These are phyloP conservation scores for Linnemannia elongata DNA, from an alignment of 192 early-diverging fungal species.

Conservation along the genomic window DNA sequence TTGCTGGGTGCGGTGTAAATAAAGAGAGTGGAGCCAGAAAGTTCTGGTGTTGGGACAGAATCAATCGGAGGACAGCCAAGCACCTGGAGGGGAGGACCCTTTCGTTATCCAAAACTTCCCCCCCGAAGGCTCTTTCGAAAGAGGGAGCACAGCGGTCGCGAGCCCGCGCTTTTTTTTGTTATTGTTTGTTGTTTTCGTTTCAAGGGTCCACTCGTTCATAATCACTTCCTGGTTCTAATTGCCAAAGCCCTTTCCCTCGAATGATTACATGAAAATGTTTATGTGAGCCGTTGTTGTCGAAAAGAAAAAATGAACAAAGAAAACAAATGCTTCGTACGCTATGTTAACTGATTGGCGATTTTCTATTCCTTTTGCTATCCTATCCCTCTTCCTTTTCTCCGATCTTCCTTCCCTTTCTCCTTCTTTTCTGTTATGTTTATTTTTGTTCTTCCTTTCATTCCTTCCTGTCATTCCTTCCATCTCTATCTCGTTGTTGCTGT, in stretches of 20 bases:
- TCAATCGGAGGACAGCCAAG: background rate
- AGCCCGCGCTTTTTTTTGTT: background rate
- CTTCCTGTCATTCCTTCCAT: background rate
- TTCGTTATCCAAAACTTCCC: background rate
- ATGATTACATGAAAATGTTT: background rate
- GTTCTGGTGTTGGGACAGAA: background rate
- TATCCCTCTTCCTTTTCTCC: background rate
- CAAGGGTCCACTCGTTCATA: background rate
- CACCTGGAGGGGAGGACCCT: background rate
- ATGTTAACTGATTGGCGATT: constrained; percentile 1
- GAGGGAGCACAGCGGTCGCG: background rate
- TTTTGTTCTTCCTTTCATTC: too few relatives aligned
- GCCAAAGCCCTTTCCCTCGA: background rate
- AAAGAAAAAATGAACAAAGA: too few relatives aligned
- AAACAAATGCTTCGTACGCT: background rate
- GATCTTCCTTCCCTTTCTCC: too few relatives aligned
- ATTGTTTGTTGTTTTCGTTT: background rate
- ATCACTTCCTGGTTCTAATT: background rate
- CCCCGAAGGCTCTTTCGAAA: too few relatives aligned
- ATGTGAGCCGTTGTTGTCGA: too few relatives aligned
- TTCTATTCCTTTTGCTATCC: background rate
- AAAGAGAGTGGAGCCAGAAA: background rate
- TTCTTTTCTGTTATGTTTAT: too few relatives aligned
- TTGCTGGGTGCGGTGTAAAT: too few relatives aligned
- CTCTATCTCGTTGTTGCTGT: background rate